phyloP scores from a whole-genome alignment of 1,284 basidiomycete species.

The Coniferiporia weirii region DNA sequence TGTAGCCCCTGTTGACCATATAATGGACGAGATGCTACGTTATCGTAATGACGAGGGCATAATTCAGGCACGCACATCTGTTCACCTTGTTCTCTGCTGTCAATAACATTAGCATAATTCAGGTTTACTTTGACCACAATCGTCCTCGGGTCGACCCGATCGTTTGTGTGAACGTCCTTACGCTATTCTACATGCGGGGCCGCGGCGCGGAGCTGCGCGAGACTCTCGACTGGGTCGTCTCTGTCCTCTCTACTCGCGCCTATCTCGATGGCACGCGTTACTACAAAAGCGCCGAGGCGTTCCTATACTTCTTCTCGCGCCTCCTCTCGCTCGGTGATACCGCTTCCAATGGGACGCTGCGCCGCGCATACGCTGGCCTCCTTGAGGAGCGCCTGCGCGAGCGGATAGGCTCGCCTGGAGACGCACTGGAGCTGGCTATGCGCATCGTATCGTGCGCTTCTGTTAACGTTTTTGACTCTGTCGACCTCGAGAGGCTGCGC shows the following conservation, averaged over 20 bases:
- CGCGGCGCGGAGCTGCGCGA: conserved; percentile 40
- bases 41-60: too few relatives aligned
- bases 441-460: conserved; percentile 11
- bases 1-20: neutral
- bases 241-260: conserved; percentile 45
- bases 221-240: conserved; percentile 48
- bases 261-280: conserved; percentile 54
- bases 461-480: conserved; percentile 1
- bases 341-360: neutral
- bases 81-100: neutral
- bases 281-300: conserved; percentile 48
- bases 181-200: conserved; percentile 44
- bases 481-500: conserved; percentile 13
- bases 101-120: neutral
- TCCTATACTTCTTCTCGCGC: conserved; percentile 49
- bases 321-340: conserved; percentile 29
- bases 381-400: neutral
- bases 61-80: neutral
- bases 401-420: conserved; percentile 10
- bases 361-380: neutral
- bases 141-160: conserved; percentile 33
- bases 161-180: conserved; percentile 47
- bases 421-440: conserved; percentile 16
- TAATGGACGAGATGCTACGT: conserved; percentile 3
- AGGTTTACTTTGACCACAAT: conserved; percentile 18